Base-by-base conservation (phyloP, 768 basidiomycete species). In the Hirschioporus abietinus region DNA sequence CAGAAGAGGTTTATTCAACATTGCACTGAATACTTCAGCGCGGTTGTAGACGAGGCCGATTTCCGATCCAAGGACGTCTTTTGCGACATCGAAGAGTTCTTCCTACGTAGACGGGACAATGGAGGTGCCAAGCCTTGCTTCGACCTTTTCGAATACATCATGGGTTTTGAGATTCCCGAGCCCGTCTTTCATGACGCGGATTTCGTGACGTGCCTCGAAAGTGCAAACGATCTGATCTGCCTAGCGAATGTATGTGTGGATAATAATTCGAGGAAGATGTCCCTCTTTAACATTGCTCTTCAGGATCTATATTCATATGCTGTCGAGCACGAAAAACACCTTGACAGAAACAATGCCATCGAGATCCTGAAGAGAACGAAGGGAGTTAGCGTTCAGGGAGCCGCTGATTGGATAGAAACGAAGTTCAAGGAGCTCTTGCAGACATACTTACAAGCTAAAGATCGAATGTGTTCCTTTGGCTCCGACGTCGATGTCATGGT, bases 341-440 rank as follows among this genome's bases (percentile, higher is more conserved):
- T 71, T 60, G 68, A 64, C 15, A 66, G 67, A 12, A 70, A 74
- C 68, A 77, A 77, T 66, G 60, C 74, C 25, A 61, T 77, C 62
- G 68, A 72, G 0, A 72, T 77, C 62, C 66, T 75, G 25, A 75
- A 74, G 74, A 69, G 69, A 27, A 67, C 73, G 35, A 68, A 69
- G 23, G 30, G 68, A 24, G 35, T 72, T 9, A 66, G 68, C 60
- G 60, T 77, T 23, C 72, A 75, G 60, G 71, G 66, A 15, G 75
- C 76, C 17, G 66, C 83, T 35, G 83, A 91, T 72, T 80, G 81
- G 68, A 81, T 86, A 68, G 87, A 88, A 15, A 72, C 71, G 18
- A 78, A 84, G 69, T 88, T 81, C 74, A 74, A 78, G 66, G 71
- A 77, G 61, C 77, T 88, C 30, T 83, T 89, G 78, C 72, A 82